Percentiles rank a stretch among this genome's conserved stretches.
These are phyloP conservation scores for Eragrostis curvula DNA, from an alignment of 176 grass and related monocot genomes.

Conservation along the genomic window DNA sequence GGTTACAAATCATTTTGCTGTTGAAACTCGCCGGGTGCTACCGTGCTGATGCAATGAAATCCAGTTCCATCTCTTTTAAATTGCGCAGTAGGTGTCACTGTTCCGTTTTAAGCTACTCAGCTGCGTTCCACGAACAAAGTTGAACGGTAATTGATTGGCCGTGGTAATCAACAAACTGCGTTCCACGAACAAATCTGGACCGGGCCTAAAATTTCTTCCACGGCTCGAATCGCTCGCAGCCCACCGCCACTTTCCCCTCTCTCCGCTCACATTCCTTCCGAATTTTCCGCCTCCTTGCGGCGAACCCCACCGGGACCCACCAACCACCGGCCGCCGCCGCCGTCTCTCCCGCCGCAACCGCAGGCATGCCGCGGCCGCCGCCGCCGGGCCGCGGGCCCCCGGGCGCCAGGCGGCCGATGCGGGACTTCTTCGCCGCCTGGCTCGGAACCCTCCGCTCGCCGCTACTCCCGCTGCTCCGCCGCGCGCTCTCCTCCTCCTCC, in stretches of 20 bases:
- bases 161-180: too few relatives aligned
- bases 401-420: constrained; percentile 45
- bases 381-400: constrained; percentile 46
- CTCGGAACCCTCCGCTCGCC: constrained; percentile 59
- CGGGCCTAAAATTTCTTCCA: constrained; percentile 16
- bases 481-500: constrained; percentile 53
- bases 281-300: not conserved
- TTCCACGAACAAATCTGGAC: constrained; percentile 6
- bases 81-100: too few relatives aligned
- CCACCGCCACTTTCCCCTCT: not conserved
- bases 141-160: too few relatives aligned
- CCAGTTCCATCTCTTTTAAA: not conserved
- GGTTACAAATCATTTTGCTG: too few relatives aligned
- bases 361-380: constrained; percentile 47
- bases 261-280: constrained; percentile 27
- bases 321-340: constrained; percentile 3
- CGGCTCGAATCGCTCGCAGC: not conserved
- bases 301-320: constrained; percentile 22
- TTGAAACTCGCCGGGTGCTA: too few relatives aligned
- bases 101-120: too few relatives aligned
- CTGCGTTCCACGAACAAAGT: not conserved
- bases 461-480: constrained; percentile 66
- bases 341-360: not conserved
- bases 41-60: not conserved
- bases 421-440: constrained; percentile 68